Conservation (phyloP, 208 protist species). For the Naegleria lovaniensis region DNA sequence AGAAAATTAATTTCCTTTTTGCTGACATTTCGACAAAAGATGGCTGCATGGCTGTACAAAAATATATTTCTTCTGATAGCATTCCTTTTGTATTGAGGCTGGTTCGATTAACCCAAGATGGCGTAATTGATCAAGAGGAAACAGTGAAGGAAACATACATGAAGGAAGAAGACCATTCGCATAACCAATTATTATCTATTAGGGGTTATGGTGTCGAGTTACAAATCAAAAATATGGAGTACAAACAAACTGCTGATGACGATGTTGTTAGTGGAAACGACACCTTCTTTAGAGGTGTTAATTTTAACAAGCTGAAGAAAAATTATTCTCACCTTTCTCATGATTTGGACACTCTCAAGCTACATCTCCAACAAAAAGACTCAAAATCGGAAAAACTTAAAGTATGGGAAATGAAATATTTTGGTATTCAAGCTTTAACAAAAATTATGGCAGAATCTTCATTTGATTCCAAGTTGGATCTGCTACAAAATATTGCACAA, state of each 20-base stretch:
- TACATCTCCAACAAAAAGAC: background rate
- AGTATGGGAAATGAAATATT: slow-evolving; percentile 9
- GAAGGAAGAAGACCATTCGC: background rate
- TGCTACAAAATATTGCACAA: background rate
- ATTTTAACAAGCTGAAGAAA: background rate
- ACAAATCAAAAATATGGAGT: slow-evolving; percentile 25
- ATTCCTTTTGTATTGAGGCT: background rate
- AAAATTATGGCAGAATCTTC: background rate
- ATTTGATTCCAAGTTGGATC: background rate
- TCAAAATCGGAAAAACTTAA: background rate
- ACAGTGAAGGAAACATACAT: slow-evolving; percentile 3
- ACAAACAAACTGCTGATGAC: slow-evolving; percentile 1
- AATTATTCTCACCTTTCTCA: background rate
- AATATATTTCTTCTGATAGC: background rate
- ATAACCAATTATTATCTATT: background rate
- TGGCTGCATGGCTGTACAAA: background rate
- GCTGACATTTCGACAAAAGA: background rate
- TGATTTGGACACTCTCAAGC: slow-evolving; percentile 4
- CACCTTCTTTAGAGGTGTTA: background rate
- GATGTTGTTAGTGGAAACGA: background rate
- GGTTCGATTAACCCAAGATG: background rate
- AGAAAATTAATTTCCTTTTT: background rate
- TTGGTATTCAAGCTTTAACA: background rate
- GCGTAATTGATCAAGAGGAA: background rate
- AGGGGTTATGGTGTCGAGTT: slow-evolving; percentile 20